Evolutionary conservation across 1,284 basidiomycete genomes (phyloP), one percentile per base, ranked within the genome.

Genomic region (Malassezia japonica): DNA sequence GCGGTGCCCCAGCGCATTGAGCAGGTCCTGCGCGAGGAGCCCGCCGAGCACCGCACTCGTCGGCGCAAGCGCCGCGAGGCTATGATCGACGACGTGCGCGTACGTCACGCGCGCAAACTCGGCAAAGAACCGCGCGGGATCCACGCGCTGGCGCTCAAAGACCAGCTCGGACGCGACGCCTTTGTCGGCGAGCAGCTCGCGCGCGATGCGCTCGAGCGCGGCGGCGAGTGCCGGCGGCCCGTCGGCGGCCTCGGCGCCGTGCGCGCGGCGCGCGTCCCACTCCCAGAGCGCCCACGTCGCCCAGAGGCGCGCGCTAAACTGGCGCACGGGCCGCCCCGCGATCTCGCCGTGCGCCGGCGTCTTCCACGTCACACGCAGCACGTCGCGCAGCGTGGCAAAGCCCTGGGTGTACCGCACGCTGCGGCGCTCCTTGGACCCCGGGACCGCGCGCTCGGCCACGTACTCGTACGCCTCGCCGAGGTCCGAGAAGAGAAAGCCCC

Each of bases 401-500:
- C 87, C 74, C 9, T 87, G 77, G 9, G 18, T 21, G 31, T 33
- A 34, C 15, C 23, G 28, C 6, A 32, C 28, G 20, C 20, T 6
- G 12, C n/a, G 8, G 28, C 32, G 28, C 33, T 44, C 52, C 15
- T 34, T 41, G 8, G 52, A 20, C 20, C 34, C 49, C 32, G 55
- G 37, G 6, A 46, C 20, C n/a, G 48, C 31, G 20, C 46, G 75
- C 83, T 77, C 76, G 88, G 89, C 82, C 56, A 94, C 81, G 72
- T 85, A 91, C 59, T 87, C 82, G 25, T 47, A 32, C 69, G 92
- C 88, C 1, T 80, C 77, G 50, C 90, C 78, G 40, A 98, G 79
- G 72, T 98, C 91, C 54, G 87, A 86, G 72, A 96, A 95, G 63
- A 92, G 86, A 74, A 86, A 98, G 6, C 92, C 94, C 41, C 84